Conservation (phyloP, 179 eudicot genomes). For the Monotropa hypopitys region DNA sequence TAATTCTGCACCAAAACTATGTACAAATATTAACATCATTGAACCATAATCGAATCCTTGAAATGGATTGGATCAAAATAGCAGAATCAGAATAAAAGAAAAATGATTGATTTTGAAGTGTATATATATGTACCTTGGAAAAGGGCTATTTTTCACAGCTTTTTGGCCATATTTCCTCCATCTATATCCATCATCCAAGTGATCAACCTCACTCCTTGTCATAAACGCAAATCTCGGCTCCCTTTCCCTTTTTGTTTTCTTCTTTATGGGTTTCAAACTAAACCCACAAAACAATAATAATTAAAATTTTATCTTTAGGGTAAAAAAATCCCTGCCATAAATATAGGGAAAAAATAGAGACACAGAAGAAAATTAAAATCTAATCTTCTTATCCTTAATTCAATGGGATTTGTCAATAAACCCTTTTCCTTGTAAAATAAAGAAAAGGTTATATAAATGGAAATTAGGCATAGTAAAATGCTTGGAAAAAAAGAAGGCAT, state of each 20-base stretch:
- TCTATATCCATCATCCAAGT: conserved; percentile 74
- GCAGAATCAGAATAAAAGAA: neutral
- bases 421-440: neutral
- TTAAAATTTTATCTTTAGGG: neutral
- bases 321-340: neutral
- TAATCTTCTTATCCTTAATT: neutral
- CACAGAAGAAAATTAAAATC: too few relatives aligned
- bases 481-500: conserved; percentile 1
- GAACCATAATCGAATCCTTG: neutral
- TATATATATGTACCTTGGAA: conserved; percentile 41
- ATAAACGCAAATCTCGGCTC: conserved; percentile 78
- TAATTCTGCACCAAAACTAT: too few relatives aligned
- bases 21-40: neutral
- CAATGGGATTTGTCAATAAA: neutral
- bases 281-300: neutral
- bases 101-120: neutral
- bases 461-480: neutral
- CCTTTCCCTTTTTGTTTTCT: conserved; percentile 45
- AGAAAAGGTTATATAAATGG: too few relatives aligned
- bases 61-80: neutral
- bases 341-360: neutral
- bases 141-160: conserved; percentile 86
- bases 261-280: conserved; percentile 56
- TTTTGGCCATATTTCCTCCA: conserved; percentile 90
- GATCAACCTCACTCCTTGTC: conserved; percentile 80